A percentile compares a stretch with the other conserved stretches of the same genome.
Conservation (phyloP, 805 yeast genomes). For the Pichia cephalocereana region DNA sequence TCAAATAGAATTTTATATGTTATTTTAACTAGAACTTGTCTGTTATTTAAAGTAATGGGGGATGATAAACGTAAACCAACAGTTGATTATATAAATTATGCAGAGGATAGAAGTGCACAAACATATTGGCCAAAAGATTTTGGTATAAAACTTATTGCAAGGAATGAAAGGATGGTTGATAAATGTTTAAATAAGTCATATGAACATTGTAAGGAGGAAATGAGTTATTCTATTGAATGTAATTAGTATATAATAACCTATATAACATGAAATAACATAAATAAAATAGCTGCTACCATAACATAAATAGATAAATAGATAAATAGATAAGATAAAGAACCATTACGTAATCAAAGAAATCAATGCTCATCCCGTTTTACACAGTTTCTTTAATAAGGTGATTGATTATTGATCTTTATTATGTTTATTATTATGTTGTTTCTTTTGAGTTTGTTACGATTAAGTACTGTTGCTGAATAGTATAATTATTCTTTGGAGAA, state of each 20-base stretch:
- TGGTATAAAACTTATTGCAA: conserved; percentile 9
- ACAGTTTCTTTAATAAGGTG: neutral
- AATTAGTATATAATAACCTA: neutral
- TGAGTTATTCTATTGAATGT: conserved; percentile 13
- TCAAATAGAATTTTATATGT: conserved; percentile 14
- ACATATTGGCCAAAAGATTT: conserved; percentile 17
- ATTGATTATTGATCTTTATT: neutral
- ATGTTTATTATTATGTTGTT: too few species aligned
- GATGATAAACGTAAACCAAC: conserved; percentile 6
- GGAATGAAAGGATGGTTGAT: conserved; percentile 4
- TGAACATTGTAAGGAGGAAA: conserved; percentile 4
- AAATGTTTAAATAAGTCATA: conserved; percentile 9
- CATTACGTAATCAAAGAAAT: too few species aligned
- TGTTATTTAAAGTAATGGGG: conserved; percentile 10
- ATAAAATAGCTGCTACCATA: too few species aligned
- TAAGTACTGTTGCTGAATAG: too few species aligned
- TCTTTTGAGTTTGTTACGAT: too few species aligned
- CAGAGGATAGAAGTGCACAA: conserved; percentile 15
- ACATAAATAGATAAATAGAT: too few species aligned
- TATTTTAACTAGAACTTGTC: conserved; percentile 12
- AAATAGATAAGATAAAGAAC: too few species aligned
- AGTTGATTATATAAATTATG: conserved; percentile 14
- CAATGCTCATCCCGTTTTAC: neutral
- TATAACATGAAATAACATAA: too few species aligned
- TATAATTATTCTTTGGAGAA: too few species aligned